These are phyloP conservation scores for Colletotrichum phormii DNA, from an alignment of 2,329 filamentous ascomycete genomes.

Conservation along the genomic window DNA sequence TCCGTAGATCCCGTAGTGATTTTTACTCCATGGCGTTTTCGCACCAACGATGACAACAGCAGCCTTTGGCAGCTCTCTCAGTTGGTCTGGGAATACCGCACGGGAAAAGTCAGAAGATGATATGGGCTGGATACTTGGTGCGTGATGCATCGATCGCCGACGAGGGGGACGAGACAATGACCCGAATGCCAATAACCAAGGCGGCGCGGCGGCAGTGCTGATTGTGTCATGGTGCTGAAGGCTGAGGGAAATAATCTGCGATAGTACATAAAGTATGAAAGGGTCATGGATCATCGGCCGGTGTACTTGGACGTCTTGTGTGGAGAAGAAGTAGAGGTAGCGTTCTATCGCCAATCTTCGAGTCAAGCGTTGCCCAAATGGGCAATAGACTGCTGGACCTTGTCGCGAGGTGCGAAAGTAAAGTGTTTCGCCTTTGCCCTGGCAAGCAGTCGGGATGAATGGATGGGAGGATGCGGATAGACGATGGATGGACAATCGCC, in stretches of 20 bases:
- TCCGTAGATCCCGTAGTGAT: not conserved
- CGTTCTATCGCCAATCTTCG: slow-evolving; percentile 33
- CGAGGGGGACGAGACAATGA: not conserved
- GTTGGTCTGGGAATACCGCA: not conserved
- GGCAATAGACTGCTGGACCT: slow-evolving; percentile 26
- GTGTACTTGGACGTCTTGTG: slow-evolving; percentile 25
- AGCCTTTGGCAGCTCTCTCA: not conserved
- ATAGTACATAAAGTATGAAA: slow-evolving; percentile 24
- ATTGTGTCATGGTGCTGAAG: slow-evolving; percentile 3
- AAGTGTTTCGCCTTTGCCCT: slow-evolving; percentile 32
- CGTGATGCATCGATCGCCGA: not conserved
- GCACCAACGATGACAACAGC: not conserved
- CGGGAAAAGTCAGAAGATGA: not conserved
- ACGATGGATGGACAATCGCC: not conserved
- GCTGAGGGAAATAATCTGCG: slow-evolving; percentile 27
- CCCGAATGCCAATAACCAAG: not conserved
- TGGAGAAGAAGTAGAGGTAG: slow-evolving; percentile 10
- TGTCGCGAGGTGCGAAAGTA: slow-evolving; percentile 25
- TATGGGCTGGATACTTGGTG: not conserved
- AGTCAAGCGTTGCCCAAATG: slow-evolving; percentile 33
- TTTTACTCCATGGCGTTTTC: slow-evolving; percentile 3
- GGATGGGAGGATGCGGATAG: not conserved
- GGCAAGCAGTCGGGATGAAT: slow-evolving; percentile 10
- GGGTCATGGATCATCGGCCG: slow-evolving; percentile 34
- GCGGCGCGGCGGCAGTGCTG: not conserved